Evolutionary conservation across 805 yeast genomes (phyloP).

Genomic region (Kazachstania taianensis): DNA sequence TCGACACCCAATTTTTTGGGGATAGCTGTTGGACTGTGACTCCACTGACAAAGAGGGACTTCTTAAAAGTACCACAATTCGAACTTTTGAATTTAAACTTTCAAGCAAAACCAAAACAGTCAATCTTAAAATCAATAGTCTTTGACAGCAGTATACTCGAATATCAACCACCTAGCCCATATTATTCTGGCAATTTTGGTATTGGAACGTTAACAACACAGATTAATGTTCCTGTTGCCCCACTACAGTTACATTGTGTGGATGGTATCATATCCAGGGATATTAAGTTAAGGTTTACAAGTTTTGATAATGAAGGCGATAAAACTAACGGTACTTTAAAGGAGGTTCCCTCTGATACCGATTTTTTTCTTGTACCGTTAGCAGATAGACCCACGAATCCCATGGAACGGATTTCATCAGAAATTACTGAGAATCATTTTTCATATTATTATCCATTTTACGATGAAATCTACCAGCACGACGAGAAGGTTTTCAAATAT

Average conservation of each 20-base stretch:
- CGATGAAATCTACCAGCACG: no score
- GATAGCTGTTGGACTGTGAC: conserved; percentile 12
- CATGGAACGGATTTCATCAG: no score
- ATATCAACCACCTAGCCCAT: conserved; percentile 8
- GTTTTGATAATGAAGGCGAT: conserved; percentile 12
- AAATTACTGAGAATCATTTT: no score
- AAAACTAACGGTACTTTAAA: not conserved
- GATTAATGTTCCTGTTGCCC: conserved; percentile 19
- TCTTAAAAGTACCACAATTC: conserved; percentile 13
- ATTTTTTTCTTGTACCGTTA: not conserved
- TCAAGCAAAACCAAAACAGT: conserved; percentile 11
- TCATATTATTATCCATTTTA: no score
- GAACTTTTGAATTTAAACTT: conserved; percentile 18
- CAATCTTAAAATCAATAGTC: conserved; percentile 11
- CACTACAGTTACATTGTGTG: conserved; percentile 10
- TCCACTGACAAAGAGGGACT: conserved; percentile 13
- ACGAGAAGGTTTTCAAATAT: not conserved
- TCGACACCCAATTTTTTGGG: conserved; percentile 16
- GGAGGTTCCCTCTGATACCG: no score
- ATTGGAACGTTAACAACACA: conserved; percentile 20
- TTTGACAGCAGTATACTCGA: conserved; percentile 16
- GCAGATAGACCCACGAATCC: not conserved
- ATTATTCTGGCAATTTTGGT: conserved; percentile 17
- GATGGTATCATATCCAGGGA: conserved; percentile 2
- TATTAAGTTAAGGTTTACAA: conserved; percentile 13